Percentiles rank a stretch among this genome's conserved stretches.
Conservation (phyloP, 23 red algal genomes). For the Pyropia haitanensis region DNA sequence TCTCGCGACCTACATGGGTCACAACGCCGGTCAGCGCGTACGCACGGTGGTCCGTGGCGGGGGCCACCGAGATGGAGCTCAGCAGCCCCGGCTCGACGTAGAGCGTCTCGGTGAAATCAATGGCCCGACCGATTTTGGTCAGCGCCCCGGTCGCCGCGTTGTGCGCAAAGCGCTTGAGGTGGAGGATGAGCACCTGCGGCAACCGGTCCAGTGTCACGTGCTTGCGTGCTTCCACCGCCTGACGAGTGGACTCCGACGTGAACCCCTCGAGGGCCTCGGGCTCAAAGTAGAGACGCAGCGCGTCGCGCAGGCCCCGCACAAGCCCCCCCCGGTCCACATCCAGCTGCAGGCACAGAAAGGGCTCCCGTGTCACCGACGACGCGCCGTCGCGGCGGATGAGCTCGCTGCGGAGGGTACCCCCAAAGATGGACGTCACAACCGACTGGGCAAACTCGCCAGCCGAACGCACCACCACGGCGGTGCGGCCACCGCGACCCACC, state of each 20-base stretch:
- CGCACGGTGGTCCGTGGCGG: not conserved
- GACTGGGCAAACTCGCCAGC: slow-evolving; percentile 10
- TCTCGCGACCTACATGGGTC: slow-evolving; percentile 61
- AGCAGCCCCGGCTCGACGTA: slow-evolving; percentile 17
- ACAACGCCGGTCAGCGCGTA: slow-evolving; percentile 67
- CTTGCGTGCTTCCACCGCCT: slow-evolving; percentile 39
- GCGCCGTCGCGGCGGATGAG: slow-evolving; percentile 45
- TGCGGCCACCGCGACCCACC: slow-evolving; percentile 55
- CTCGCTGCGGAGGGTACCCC: slow-evolving; percentile 66
- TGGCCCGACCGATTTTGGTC: slow-evolving; percentile 35
- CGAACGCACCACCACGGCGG: slow-evolving; percentile 44
- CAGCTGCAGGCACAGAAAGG: slow-evolving; percentile 68
- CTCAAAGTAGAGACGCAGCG: slow-evolving; percentile 70
- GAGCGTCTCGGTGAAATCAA: slow-evolving; percentile 43
- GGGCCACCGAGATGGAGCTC: not conserved
- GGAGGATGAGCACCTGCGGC: slow-evolving; percentile 70
- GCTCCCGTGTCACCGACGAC: slow-evolving; percentile 79
- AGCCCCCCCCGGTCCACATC: slow-evolving; percentile 46
- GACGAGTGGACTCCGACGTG: slow-evolving; percentile 14
- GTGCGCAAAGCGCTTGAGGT: slow-evolving; percentile 78
- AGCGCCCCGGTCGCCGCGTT: slow-evolving; percentile 27
- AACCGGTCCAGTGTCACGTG: slow-evolving; percentile 35
- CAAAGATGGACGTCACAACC: slow-evolving; percentile 59
- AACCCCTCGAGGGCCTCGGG: slow-evolving; percentile 55
- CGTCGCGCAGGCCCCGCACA: slow-evolving; percentile 42